Conservation (phyloP, 768 basidiomycete genomes). For the Amanita muscaria region DNA sequence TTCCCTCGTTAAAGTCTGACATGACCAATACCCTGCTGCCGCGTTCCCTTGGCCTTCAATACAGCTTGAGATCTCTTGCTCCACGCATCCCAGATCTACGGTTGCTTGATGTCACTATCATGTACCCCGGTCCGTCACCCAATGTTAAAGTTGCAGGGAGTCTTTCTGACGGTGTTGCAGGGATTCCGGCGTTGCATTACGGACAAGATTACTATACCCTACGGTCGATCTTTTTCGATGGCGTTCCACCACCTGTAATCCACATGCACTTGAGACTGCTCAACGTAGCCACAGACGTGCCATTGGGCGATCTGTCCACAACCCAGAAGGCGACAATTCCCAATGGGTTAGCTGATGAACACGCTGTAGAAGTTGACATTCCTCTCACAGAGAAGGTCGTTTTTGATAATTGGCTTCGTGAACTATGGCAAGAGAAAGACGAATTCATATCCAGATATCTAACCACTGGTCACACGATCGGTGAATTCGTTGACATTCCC, state of each 20-base stretch:
- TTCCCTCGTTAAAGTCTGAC: slow-evolving; percentile 48
- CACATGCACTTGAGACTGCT: slow-evolving; percentile 84
- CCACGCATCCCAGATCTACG: slow-evolving; percentile 70
- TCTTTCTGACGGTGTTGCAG: slow-evolving; percentile 26
- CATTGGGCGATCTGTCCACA: slow-evolving; percentile 52
- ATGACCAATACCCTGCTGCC: slow-evolving; percentile 79
- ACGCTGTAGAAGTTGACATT: slow-evolving; percentile 36
- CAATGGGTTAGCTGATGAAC: slow-evolving; percentile 20
- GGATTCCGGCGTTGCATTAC: slow-evolving; percentile 69
- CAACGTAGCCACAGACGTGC: slow-evolving; percentile 55
- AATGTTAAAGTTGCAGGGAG: slow-evolving; percentile 1
- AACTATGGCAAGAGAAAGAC: slow-evolving; percentile 84
- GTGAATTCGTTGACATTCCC: slow-evolving; percentile 53
- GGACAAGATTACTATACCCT: slow-evolving; percentile 88
- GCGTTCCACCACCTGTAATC: slow-evolving; percentile 74
- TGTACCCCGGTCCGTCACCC: slow-evolving; percentile 69
- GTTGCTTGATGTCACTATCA: slow-evolving; percentile 84
- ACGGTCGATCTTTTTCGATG: slow-evolving; percentile 76
- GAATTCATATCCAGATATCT: slow-evolving; percentile 60
- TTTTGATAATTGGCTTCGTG: slow-evolving; percentile 81
- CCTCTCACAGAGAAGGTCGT: slow-evolving; percentile 46
- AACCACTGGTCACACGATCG: slow-evolving; percentile 22
- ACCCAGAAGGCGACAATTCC: slow-evolving; percentile 24
- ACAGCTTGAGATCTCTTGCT: slow-evolving; percentile 71
- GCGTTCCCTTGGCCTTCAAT: slow-evolving; percentile 85